These are phyloP conservation scores for Plicaturopsis crispa DNA, from an alignment of 768 basidiomycete species.

Conservation along the genomic window DNA sequence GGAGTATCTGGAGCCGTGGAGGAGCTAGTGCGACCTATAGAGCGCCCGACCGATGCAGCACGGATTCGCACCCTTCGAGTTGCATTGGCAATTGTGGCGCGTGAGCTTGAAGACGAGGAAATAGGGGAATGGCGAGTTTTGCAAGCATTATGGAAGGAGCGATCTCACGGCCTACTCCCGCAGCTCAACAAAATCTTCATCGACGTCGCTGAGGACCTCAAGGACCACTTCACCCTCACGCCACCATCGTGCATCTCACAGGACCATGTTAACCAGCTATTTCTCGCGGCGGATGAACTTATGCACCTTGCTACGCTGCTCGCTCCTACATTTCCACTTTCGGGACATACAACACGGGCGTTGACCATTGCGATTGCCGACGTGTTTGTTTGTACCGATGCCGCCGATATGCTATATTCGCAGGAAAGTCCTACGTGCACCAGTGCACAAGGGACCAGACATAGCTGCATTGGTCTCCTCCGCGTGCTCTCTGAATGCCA, in stretches of 20 bases:
- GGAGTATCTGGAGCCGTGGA: constrained; percentile 58
- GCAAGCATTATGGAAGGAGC: constrained; percentile 54
- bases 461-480: constrained; percentile 45
- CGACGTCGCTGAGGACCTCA: constrained; percentile 45
- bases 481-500: constrained; percentile 29
- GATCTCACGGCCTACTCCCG: constrained; percentile 46
- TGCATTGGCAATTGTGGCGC: constrained; percentile 48
- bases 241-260: constrained; percentile 28
- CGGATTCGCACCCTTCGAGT: constrained; percentile 56
- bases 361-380: constrained; percentile 40
- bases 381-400: constrained; percentile 47
- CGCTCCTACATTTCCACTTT: constrained; percentile 37
- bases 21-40: constrained; percentile 43
- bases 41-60: constrained; percentile 42
- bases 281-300: constrained; percentile 46
- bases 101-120: constrained; percentile 42
- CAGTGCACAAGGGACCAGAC: constrained; percentile 36
- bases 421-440: constrained; percentile 28
- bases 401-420: constrained; percentile 33
- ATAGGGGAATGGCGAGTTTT: constrained; percentile 49
- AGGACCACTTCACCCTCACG: constrained; percentile 38
- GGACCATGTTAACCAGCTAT: constrained; percentile 43
- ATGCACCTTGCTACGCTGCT: constrained; percentile 44
- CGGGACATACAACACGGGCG: constrained; percentile 39
- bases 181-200: constrained; percentile 47